Evolutionary conservation across 2,329 filamentous ascomycete species (phyloP), one percentile per base, ranked within the genome.

Genomic region (Thelonectria blattea): DNA sequence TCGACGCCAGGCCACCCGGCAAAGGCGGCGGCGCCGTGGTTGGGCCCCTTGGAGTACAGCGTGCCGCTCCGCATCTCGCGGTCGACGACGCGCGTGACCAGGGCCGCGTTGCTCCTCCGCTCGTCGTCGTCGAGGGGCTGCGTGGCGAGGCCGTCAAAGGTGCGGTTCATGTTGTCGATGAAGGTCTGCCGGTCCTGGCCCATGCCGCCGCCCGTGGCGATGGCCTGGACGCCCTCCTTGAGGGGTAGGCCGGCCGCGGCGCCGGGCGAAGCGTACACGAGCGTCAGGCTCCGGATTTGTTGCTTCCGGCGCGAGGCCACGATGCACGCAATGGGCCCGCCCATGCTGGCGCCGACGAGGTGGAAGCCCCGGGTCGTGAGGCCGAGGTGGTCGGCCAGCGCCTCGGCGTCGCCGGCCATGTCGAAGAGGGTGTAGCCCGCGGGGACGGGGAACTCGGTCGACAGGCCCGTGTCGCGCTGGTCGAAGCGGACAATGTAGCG

Each of bases 341-440:
- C 71, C 39, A 72, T 62, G 24, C 72, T 73, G 1, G 56, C 30
- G 5, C 70, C 72, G 2, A 73, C 62, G 1, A 74, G 3, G 32
- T 74, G 71, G 9, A 71, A 60, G 0, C 62, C 56, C 3, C 64
- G 59, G 7, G 48, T n/a, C 2, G 56, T 1, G 2, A 74, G 58
- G 3, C 58, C 52, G 1, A 74, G 62, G 22, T 74, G 72, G 8
- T 64, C 56, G 24, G 67, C 58, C 1, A 74, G 65, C 1, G 67
- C 68, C n/a, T 72, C 70, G 5, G 71, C 61, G 12, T 74, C 71
- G 3, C 57, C 51, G 10, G 64, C 69, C 71, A 74, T 71, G 15
- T 71, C 70, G 5, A 34, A 17, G 12, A 74, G 60, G 2, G 64
- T 67, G 48, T 74, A 74, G 14, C 66, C 68, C 3, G 49, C 54